These are phyloP conservation scores for Mycena sp. DNA, from an alignment of 1,284 basidiomycete species.

Conservation along the genomic window DNA sequence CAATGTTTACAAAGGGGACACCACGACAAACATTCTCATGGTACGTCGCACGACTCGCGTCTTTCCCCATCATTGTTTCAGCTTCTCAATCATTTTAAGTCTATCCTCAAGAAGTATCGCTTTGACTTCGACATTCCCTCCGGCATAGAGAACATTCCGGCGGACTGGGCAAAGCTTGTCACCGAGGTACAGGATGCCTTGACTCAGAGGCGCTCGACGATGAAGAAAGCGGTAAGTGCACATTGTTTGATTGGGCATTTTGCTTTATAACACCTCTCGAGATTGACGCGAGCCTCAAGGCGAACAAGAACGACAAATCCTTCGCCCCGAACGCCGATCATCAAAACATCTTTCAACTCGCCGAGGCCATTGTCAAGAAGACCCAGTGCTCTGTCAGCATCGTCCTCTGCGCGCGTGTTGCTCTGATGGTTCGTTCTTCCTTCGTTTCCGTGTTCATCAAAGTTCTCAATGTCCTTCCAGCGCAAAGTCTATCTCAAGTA, in stretches of 20 bases:
- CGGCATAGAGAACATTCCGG: conserved; percentile 3
- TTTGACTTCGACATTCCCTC: conserved; percentile 2
- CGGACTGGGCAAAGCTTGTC: not conserved
- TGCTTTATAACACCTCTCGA: not conserved
- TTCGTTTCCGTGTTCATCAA: not conserved
- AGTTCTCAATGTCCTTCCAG: not conserved
- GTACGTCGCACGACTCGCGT: not conserved
- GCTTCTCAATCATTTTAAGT: not conserved
- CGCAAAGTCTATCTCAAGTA: not conserved
- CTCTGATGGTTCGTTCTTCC: conserved; percentile 2
- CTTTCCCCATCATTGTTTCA: not conserved
- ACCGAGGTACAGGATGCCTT: not conserved
- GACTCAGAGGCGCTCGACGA: not conserved
- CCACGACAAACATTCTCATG: not conserved
- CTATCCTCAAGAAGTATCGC: not conserved
- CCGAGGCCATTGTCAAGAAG: not conserved
- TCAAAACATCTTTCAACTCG: not conserved
- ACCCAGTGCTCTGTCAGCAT: not conserved
- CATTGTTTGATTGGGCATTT: not conserved
- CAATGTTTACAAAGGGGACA: not conserved
- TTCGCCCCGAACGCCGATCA: not conserved
- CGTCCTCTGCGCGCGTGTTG: no score
- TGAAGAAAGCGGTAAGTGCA: not conserved
- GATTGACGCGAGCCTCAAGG: not conserved
- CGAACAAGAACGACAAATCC: not conserved